Evolutionary conservation across 2,329 filamentous ascomycete genomes (phyloP).

Genomic region (Metarhizium album): DNA sequence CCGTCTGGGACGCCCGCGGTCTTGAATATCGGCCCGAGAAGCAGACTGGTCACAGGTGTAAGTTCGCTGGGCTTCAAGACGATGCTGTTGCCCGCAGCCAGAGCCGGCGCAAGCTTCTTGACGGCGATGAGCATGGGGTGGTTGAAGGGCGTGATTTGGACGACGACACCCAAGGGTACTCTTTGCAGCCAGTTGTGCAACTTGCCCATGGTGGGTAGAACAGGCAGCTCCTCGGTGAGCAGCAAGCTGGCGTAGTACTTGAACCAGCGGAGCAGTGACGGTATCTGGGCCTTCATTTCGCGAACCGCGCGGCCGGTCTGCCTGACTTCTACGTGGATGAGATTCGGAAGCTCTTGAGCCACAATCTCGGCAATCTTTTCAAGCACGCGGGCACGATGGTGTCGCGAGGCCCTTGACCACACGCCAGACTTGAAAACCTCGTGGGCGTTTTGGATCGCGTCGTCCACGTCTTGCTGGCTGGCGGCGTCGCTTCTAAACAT

Average conservation of each 20-base stretch:
- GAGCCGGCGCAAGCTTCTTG: conserved; percentile 49
- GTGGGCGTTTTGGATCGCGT: conserved; percentile 36
- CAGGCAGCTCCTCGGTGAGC: conserved; percentile 54
- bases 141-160: conserved; percentile 47
- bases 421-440: conserved; percentile 53
- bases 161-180: conserved; percentile 46
- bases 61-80: conserved; percentile 53
- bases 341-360: conserved; percentile 35
- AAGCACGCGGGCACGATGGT: conserved; percentile 50
- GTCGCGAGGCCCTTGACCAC: conserved; percentile 51
- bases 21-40: conserved; percentile 48
- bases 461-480: conserved; percentile 18
- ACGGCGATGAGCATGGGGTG: conserved; percentile 47
- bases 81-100: conserved; percentile 49
- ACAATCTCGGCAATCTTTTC: conserved; percentile 48
- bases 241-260: conserved; percentile 59
- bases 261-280: conserved; percentile 57
- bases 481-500: conserved; percentile 18
- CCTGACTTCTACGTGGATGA: conserved; percentile 53
- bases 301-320: conserved; percentile 59
- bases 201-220: conserved; percentile 53
- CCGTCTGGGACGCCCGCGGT: conserved; percentile 61
- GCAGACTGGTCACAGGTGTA: conserved; percentile 49
- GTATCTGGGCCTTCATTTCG: conserved; percentile 61
- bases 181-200: conserved; percentile 46